Evolutionary conservation across 129 eudicot genomes (phyloP).

Genomic region (sunflower (Helianthus annuus)): DNA sequence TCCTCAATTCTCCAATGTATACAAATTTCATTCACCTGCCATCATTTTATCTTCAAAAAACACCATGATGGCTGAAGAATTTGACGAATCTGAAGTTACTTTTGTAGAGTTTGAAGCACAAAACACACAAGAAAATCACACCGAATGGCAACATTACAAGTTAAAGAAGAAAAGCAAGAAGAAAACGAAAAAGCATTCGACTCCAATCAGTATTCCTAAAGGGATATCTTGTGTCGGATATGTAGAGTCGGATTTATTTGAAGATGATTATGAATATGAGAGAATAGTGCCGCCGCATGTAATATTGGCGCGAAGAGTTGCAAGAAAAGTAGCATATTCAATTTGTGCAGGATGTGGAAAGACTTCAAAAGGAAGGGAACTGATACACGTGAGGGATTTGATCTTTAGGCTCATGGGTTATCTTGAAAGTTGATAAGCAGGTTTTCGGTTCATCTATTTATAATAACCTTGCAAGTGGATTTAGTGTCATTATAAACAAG

Average conservation of each 20-base stretch:
- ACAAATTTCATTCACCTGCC: constrained; percentile 2
- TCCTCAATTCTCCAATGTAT: constrained; percentile 12
- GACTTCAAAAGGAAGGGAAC: constrained; percentile 47
- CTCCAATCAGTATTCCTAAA: constrained; percentile 35
- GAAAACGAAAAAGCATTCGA: constrained; percentile 14
- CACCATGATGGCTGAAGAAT: constrained; percentile 34
- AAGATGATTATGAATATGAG: constrained; percentile 46
- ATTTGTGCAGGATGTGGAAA: constrained; percentile 52
- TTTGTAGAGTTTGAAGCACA: constrained; percentile 24
- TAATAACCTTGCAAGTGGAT: not conserved
- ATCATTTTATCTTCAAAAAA: constrained; percentile 14
- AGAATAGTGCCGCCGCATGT: constrained; percentile 70
- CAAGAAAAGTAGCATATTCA: constrained; percentile 59
- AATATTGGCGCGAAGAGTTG: constrained; percentile 52
- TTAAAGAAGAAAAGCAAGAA: constrained; percentile 19
- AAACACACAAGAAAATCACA: not conserved
- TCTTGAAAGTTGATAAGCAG: constrained; percentile 47
- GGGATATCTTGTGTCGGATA: constrained; percentile 13
- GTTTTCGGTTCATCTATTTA: not conserved
- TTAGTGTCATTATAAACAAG: not conserved
- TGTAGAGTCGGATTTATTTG: constrained; percentile 40
- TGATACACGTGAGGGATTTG: constrained; percentile 63
- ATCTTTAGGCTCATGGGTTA: constrained; percentile 70
- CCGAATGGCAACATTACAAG: not conserved
- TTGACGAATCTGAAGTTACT: constrained; percentile 40